phyloP scores from a whole-genome alignment of 495 filamentous ascomycete species.

The Aspergillus funiculosus region DNA sequence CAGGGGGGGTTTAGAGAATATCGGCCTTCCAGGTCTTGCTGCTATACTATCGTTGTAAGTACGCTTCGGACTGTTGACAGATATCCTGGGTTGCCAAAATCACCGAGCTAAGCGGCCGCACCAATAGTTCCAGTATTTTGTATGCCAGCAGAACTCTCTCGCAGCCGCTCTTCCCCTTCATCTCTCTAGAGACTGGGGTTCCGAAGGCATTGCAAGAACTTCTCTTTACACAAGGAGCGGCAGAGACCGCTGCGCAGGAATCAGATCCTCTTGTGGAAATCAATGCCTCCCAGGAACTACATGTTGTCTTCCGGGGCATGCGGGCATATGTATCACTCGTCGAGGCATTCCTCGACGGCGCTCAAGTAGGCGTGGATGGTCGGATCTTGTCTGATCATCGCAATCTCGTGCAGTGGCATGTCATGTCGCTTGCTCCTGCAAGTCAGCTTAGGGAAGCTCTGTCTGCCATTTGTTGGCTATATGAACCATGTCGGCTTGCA shows the following conservation, averaged over 20 bases:
- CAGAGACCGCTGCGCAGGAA: no score
- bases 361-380: background rate
- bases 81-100: background rate
- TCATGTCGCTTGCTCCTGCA: conserved; percentile 1
- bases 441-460: background rate
- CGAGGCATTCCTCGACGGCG: background rate
- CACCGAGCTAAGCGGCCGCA: no score
- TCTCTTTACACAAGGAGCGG: background rate
- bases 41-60: background rate
- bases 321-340: background rate
- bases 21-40: background rate
- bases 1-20: background rate
- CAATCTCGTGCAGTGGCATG: background rate
- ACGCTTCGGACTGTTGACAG: background rate
- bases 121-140: background rate
- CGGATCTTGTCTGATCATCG: background rate
- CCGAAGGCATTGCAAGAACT: background rate
- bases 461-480: background rate
- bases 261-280: background rate
- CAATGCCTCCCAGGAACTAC: background rate
- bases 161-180: background rate
- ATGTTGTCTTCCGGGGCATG: background rate
- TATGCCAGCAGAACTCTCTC: background rate
- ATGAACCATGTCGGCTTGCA: conserved; percentile 1
- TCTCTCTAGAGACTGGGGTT: background rate